Evolutionary conservation across 2,329 filamentous ascomycete genomes (phyloP).

Genomic region (Dothidotthia symphoricarpi): DNA sequence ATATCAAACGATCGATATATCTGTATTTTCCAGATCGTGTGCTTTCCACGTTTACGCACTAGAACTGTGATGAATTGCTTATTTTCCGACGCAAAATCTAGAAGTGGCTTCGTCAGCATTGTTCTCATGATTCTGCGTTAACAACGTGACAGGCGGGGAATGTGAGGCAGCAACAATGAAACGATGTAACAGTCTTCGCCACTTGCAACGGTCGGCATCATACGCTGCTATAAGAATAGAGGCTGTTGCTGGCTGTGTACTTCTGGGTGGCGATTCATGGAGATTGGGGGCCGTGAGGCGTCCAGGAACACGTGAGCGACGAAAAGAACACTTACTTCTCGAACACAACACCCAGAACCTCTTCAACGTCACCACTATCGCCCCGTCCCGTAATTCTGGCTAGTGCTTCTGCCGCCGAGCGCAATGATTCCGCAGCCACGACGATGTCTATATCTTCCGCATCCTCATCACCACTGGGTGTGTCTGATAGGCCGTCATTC

Average conservation of each 20-base stretch:
- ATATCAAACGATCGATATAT: neutral
- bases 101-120: slow-evolving; percentile 1
- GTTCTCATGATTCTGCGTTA: neutral
- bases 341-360: slow-evolving; percentile 94
- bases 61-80: neutral
- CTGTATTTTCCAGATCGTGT: neutral
- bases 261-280: neutral
- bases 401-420: slow-evolving; percentile 47
- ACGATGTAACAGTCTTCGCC: too few species aligned
- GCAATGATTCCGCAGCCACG: slow-evolving; percentile 82
- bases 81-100: slow-evolving; percentile 26
- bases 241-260: slow-evolving; percentile 11
- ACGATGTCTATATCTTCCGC: slow-evolving; percentile 77
- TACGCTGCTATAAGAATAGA: slow-evolving; percentile 27
- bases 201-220: slow-evolving; percentile 7
- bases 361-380: slow-evolving; percentile 85
- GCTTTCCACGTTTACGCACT: neutral
- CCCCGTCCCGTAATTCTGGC: slow-evolving; percentile 84
- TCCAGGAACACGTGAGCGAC: slow-evolving; percentile 1
- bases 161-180: neutral
- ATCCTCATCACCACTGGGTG: slow-evolving; percentile 9
- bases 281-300: neutral
- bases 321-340: slow-evolving; percentile 69
- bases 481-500: slow-evolving; percentile 1
- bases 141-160: neutral